A percentile compares a stretch with the other conserved stretches of the same genome.
Evolutionary conservation across 2,329 filamentous ascomycete genomes (phyloP).

Genomic region (Fusarium citri): DNA sequence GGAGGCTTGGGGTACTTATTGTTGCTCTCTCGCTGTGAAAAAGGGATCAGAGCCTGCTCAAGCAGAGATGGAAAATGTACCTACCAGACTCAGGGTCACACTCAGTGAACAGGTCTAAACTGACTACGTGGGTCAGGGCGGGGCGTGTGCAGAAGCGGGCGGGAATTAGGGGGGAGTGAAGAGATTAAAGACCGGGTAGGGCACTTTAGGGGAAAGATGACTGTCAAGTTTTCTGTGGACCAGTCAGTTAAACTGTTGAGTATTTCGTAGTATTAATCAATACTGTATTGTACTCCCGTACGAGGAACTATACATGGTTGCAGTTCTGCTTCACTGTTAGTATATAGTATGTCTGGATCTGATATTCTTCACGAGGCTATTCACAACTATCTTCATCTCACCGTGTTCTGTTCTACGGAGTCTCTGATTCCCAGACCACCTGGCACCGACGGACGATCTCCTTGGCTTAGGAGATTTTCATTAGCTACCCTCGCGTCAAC

Average conservation of each 20-base stretch:
- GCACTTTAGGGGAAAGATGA: conserved; percentile 7
- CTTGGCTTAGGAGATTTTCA: conserved; percentile 13
- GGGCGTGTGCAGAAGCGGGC: conserved; percentile 34
- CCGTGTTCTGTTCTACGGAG: neutral
- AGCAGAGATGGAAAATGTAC: neutral
- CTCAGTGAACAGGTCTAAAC: conserved; percentile 25
- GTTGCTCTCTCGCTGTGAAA: conserved; percentile 35
- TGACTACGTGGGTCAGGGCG: conserved; percentile 28
- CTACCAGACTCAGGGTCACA: conserved; percentile 18
- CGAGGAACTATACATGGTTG: neutral
- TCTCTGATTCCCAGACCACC: neutral
- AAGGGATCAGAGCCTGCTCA: conserved; percentile 15
- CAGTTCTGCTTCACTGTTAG: neutral
- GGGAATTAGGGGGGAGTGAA: conserved; percentile 38
- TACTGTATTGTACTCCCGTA: neutral
- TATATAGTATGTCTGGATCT: neutral
- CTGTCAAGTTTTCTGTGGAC: conserved; percentile 6
- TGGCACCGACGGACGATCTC: conserved; percentile 17
- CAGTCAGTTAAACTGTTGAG: conserved; percentile 2
- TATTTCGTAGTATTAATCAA: neutral
- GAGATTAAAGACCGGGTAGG: conserved; percentile 30
- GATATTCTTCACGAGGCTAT: neutral
- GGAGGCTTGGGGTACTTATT: conserved; percentile 59
- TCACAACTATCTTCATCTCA: neutral
- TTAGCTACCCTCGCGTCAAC: conserved; percentile 36